These are phyloP conservation scores for Ophiocordyceps australis DNA, from an alignment of 2,329 filamentous ascomycete species.

Conservation along the genomic window DNA sequence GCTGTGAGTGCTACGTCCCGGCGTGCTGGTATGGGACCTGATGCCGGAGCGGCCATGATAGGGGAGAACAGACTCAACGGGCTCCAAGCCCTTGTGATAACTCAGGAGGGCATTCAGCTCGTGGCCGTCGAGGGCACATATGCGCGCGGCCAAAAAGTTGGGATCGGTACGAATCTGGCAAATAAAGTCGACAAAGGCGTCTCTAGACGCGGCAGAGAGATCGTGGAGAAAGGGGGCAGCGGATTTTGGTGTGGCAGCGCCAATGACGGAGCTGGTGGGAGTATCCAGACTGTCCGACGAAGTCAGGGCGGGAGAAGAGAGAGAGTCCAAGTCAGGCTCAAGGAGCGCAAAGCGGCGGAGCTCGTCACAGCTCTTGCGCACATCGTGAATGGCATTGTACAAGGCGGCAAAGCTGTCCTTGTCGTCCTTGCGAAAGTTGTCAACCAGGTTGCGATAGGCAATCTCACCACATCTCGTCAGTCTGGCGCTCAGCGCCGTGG, in stretches of 20 bases:
- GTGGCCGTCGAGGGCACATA: constrained; percentile 54
- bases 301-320: constrained; percentile 19
- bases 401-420: constrained; percentile 58
- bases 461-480: constrained; percentile 58
- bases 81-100: constrained; percentile 62
- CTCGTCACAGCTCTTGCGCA: constrained; percentile 59
- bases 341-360: constrained; percentile 51
- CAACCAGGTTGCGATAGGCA: constrained; percentile 57
- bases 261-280: constrained; percentile 19
- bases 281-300: constrained; percentile 32
- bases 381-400: constrained; percentile 64
- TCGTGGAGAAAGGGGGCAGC: constrained; percentile 47
- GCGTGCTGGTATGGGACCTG: constrained; percentile 24
- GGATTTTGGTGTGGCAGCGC: constrained; percentile 17
- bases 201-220: constrained; percentile 56
- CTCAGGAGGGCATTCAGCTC: constrained; percentile 65
- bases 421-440: constrained; percentile 62
- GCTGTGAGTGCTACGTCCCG: constrained; percentile 26
- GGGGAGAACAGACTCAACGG: constrained; percentile 67
- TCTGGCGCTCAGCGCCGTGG: constrained; percentile 56
- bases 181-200: constrained; percentile 63
- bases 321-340: constrained; percentile 52
- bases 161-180: constrained; percentile 71
- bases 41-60: constrained; percentile 37
- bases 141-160: constrained; percentile 68